Conservation (phyloP, 2,329 filamentous ascomycete genomes). For the Ophiocordyceps camponoti-rufipedis region DNA sequence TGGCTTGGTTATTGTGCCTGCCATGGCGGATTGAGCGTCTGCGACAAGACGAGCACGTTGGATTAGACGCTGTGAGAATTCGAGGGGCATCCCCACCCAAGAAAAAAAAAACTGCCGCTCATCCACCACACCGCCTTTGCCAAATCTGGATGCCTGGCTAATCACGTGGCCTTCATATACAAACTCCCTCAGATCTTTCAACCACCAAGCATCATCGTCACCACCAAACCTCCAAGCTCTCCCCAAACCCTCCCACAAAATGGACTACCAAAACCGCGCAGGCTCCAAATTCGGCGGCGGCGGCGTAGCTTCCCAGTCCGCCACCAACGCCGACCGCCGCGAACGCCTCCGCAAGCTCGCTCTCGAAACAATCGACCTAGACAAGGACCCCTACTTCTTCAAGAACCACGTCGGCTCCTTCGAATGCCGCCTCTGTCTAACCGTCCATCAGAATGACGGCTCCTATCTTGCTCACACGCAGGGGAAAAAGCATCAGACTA, state of each 20-base stretch:
- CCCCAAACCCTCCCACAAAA: conserved; percentile 9
- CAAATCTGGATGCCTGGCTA: background rate
- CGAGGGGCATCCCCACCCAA: background rate
- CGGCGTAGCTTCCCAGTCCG: conserved; percentile 82
- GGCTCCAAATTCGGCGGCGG: conserved; percentile 97
- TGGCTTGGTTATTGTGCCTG: conserved; percentile 34
- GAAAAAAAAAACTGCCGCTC: background rate
- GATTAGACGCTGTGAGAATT: background rate
- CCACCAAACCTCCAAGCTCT: background rate
- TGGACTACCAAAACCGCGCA: conserved; percentile 77
- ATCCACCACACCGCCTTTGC: background rate
- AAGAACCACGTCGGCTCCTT: conserved; percentile 98
- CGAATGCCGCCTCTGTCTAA: conserved; percentile 91
- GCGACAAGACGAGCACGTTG: too few relatives aligned
- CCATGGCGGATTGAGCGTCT: conserved; percentile 17
- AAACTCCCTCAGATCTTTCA: background rate
- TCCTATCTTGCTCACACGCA: conserved; percentile 98
- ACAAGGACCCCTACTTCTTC: conserved; percentile 99
- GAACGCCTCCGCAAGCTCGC: conserved; percentile 96
- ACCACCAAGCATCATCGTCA: background rate
- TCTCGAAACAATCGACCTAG: conserved; percentile 95
- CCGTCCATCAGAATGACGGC: conserved; percentile 96
- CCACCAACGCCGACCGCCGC: conserved; percentile 90
- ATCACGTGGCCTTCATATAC: background rate
- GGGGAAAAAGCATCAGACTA: conserved; percentile 97